Conservation (phyloP, 2,329 filamentous ascomycete genomes). For the Fusarium piperis region DNA sequence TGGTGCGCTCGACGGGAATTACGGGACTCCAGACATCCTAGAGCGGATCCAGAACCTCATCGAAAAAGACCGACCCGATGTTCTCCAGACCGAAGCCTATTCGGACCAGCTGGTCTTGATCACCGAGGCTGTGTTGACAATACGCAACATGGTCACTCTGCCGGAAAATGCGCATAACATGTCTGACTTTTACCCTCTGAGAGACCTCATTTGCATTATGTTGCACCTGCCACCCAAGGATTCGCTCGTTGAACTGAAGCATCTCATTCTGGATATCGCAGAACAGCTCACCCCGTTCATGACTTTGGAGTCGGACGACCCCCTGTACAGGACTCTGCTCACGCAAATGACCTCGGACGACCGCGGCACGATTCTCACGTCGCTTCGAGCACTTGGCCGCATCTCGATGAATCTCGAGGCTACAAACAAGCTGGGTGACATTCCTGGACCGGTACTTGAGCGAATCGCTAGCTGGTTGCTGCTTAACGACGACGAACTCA, state of each 20-base stretch:
- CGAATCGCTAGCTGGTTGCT: slow-evolving; percentile 78
- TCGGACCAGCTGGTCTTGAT: slow-evolving; percentile 77
- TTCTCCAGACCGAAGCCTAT: slow-evolving; percentile 77
- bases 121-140: slow-evolving; percentile 85
- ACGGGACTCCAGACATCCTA: slow-evolving; percentile 65
- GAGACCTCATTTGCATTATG: slow-evolving; percentile 84
- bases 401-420: slow-evolving; percentile 89
- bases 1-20: slow-evolving; percentile 54
- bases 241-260: slow-evolving; percentile 82
- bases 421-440: slow-evolving; percentile 77
- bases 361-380: slow-evolving; percentile 81
- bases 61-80: slow-evolving; percentile 68
- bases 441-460: slow-evolving; percentile 73
- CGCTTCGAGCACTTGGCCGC: slow-evolving; percentile 82
- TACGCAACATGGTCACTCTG: slow-evolving; percentile 96
- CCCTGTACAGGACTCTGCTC: slow-evolving; percentile 81
- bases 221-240: slow-evolving; percentile 80
- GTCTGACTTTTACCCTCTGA: slow-evolving; percentile 76
- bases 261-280: slow-evolving; percentile 89
- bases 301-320: slow-evolving; percentile 75
- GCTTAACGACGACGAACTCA: slow-evolving; percentile 88
- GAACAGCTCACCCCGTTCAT: slow-evolving; percentile 90
- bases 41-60: slow-evolving; percentile 74
- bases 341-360: slow-evolving; percentile 74
- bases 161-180: slow-evolving; percentile 88